Evolutionary conservation across 2,329 filamentous ascomycete species (phyloP).

Genomic region (Graphilbum fragrans): DNA sequence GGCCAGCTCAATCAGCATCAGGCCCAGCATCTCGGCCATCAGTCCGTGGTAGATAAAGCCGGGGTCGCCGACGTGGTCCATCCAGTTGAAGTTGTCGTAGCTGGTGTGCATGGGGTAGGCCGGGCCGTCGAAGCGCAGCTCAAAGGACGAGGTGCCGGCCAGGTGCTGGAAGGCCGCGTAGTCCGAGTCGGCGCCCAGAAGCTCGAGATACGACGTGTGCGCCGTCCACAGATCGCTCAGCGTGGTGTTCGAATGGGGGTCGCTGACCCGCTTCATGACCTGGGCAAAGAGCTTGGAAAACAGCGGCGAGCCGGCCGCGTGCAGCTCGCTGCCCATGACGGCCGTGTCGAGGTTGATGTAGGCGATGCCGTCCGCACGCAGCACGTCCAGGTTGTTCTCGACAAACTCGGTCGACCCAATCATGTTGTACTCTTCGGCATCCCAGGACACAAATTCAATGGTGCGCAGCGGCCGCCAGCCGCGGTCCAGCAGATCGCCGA

Average conservation of each 20-base stretch:
- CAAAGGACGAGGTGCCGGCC: slow-evolving; percentile 75
- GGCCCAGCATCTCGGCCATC: slow-evolving; percentile 65
- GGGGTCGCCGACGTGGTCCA: slow-evolving; percentile 68
- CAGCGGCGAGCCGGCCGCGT: slow-evolving; percentile 68
- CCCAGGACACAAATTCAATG: slow-evolving; percentile 96
- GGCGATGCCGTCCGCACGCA: slow-evolving; percentile 65
- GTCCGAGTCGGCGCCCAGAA: slow-evolving; percentile 65
- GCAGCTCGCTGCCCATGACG: slow-evolving; percentile 63
- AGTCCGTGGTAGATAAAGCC: slow-evolving; percentile 69
- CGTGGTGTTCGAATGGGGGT: slow-evolving; percentile 60
- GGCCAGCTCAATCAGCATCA: slow-evolving; percentile 75
- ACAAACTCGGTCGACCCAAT: slow-evolving; percentile 93
- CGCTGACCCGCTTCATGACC: slow-evolving; percentile 60
- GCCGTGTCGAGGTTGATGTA: slow-evolving; percentile 89
- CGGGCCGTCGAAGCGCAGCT: slow-evolving; percentile 55
- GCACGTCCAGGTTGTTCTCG: slow-evolving; percentile 63
- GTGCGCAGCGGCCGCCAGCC: slow-evolving; percentile 91
- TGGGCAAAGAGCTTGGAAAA: slow-evolving; percentile 61
- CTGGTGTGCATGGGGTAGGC: slow-evolving; percentile 59
- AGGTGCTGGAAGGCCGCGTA: slow-evolving; percentile 87
- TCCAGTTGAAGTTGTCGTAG: slow-evolving; percentile 85
- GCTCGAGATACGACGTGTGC: slow-evolving; percentile 46
- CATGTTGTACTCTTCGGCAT: slow-evolving; percentile 83
- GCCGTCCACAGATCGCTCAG: slow-evolving; percentile 68
- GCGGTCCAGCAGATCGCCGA: slow-evolving; percentile 61